These are phyloP conservation scores for Erodium chrysanthum DNA, from an alignment of 441 rosid genomes.

Conservation along the genomic window DNA sequence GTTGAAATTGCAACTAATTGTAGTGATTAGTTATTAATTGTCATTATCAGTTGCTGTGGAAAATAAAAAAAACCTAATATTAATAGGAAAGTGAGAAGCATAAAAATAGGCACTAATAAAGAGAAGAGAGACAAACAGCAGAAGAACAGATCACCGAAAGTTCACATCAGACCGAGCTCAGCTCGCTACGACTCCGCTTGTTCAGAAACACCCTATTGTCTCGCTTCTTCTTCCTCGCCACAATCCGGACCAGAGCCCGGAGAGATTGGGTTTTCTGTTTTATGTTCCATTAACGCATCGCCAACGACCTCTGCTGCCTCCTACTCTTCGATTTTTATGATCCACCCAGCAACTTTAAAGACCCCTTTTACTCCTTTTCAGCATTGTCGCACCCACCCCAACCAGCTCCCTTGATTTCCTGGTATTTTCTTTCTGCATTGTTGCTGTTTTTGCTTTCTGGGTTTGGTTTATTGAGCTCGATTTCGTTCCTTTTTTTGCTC, in stretches of 20 bases:
- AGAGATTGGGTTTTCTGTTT: background rate
- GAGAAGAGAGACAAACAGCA: background rate
- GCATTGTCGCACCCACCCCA: too few relatives aligned
- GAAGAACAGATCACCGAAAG: background rate
- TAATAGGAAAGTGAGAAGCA: background rate
- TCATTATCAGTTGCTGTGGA: background rate
- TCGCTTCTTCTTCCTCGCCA: background rate
- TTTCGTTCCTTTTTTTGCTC: background rate
- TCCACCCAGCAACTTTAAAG: background rate
- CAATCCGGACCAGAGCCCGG: background rate
- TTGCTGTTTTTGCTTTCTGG: slow-evolving; percentile 6
- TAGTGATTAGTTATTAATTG: background rate
- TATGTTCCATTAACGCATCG: background rate
- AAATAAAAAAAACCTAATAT: background rate
- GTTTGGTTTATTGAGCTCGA: background rate
- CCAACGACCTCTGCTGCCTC: background rate
- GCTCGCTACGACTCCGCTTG: slow-evolving; percentile 4
- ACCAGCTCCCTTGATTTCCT: background rate
- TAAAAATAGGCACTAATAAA: background rate
- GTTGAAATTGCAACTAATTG: background rate
- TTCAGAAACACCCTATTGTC: slow-evolving; percentile 1
- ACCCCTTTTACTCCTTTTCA: background rate
- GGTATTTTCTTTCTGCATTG: background rate
- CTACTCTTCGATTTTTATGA: background rate
- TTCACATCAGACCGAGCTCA: background rate